Base-by-base conservation (phyloP, 2,329 filamentous ascomycete genomes). In the Rachicladosporium sp. region DNA sequence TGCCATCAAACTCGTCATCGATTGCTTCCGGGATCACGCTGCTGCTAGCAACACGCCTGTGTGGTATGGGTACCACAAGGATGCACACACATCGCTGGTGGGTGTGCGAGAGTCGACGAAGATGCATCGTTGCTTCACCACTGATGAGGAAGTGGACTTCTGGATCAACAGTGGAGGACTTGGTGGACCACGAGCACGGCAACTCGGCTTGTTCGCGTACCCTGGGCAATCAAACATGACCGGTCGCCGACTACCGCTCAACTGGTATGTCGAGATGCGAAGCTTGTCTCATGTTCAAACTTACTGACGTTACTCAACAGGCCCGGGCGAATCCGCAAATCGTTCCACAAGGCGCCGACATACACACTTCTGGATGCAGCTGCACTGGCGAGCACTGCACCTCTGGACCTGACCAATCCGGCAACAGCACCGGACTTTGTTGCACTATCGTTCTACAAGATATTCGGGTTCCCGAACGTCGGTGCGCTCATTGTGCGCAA, bases 381-480 rank as follows among this genome's bases (percentile, higher is more conserved):
- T 2, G 77, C 78, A 8, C 64, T 78, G 29, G 73, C 74, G n/a
- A 76, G 76, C 51, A 81, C 77, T 3, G 69, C 65, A 32, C 69
- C 69, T 6, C 61, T 82, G 37, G 65, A 72, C 39, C 69, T 82
- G 32, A 64, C 62, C 23, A 64, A 77, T 37, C 54, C 63, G 3
- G 61, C 64, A 6, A 59, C 56, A 6, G 70, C 73, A 1, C 76
- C 76, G 0, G 76, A 80, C 53, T 79, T 80, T 46, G 69, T 70
- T 5, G 71, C 70, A 35, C 56, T 79, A 10, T 76, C 72, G 8
- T 68, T 80, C 42, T 79, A 80, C 59, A 80, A 80, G 56, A 76
- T 80, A 47, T 80, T 80, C 47, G 76, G 76, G 1, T 79, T 76
- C 40, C 76, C n/a, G 2, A 74, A 80, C 48, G 62, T 80, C 9